Percentiles rank a stretch among this genome's conserved stretches.
Conservation (phyloP, 2,329 filamentous ascomycete species). For the Parastagonospora nodorum region DNA sequence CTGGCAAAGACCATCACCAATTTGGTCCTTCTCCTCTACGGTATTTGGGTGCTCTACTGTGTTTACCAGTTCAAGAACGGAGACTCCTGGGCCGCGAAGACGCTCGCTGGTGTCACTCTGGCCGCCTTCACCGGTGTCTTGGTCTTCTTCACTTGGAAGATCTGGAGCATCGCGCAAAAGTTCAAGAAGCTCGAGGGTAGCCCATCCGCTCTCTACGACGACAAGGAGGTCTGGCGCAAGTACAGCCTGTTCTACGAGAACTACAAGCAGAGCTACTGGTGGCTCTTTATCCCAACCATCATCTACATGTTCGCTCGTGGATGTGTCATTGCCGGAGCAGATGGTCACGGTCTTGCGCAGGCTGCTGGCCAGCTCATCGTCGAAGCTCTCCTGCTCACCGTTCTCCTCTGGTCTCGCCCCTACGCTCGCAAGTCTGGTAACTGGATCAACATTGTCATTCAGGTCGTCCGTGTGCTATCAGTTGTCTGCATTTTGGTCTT, state of each 20-base stretch:
- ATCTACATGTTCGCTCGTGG: slow-evolving; percentile 91
- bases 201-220: slow-evolving; percentile 74
- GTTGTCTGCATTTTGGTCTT: slow-evolving; percentile 90
- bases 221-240: slow-evolving; percentile 90
- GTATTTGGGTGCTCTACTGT: slow-evolving; percentile 94
- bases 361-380: slow-evolving; percentile 79
- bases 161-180: slow-evolving; percentile 74
- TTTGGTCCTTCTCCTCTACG: slow-evolving; percentile 88
- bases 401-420: slow-evolving; percentile 84
- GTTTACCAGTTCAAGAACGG: slow-evolving; percentile 93
- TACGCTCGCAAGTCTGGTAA: slow-evolving; percentile 87
- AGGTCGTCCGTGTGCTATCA: slow-evolving; percentile 85
- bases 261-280: slow-evolving; percentile 95
- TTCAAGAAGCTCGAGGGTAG: slow-evolving; percentile 80
- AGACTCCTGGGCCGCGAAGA: slow-evolving; percentile 91
- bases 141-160: slow-evolving; percentile 82
- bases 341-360: slow-evolving; percentile 85
- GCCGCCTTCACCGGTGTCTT: slow-evolving; percentile 79
- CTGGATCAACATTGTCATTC: slow-evolving; percentile 91
- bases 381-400: slow-evolving; percentile 75
- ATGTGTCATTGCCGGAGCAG: slow-evolving; percentile 79
- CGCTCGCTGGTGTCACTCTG: slow-evolving; percentile 81
- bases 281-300: slow-evolving; percentile 90
- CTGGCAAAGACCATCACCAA: slow-evolving; percentile 88
- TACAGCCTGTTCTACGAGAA: slow-evolving; percentile 98